Conservation (phyloP, 2,329 filamentous ascomycete genomes). For the Pseudocercospora ulei region DNA sequence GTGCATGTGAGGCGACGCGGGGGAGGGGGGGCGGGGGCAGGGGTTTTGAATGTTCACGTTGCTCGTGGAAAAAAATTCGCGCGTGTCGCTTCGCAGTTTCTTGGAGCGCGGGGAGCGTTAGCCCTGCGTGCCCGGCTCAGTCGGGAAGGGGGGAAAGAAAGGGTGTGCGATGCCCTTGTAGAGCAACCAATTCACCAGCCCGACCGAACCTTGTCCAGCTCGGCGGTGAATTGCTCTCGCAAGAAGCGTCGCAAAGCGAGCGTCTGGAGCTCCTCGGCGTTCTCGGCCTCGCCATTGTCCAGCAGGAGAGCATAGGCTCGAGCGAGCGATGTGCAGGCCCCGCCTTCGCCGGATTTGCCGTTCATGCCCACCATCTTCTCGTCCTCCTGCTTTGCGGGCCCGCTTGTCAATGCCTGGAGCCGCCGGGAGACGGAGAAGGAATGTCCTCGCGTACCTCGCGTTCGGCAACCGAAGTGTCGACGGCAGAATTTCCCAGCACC, state of each 20-base stretch:
- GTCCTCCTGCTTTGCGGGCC: slow-evolving; percentile 8
- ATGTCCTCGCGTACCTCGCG: slow-evolving; percentile 8
- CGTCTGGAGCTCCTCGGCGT: slow-evolving; percentile 14
- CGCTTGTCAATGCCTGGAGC: neutral
- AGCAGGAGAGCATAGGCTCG: slow-evolving; percentile 14
- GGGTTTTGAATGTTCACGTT: too few species aligned
- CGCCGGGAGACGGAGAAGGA: neutral
- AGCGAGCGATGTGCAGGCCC: slow-evolving; percentile 13
- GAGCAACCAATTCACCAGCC: too few species aligned
- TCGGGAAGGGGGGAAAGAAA: too few species aligned
- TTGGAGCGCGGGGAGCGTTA: too few species aligned
- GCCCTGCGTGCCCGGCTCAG: too few species aligned
- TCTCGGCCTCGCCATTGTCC: slow-evolving; percentile 12
- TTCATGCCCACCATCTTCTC: slow-evolving; percentile 16
- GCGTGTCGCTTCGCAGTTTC: too few species aligned
- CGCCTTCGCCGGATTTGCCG: slow-evolving; percentile 13
- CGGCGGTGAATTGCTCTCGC: slow-evolving; percentile 8
- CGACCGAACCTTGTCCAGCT: slow-evolving; percentile 11
- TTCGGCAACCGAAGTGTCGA: slow-evolving; percentile 8
- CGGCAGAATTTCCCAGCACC: slow-evolving; percentile 10
- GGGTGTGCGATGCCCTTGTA: too few species aligned
- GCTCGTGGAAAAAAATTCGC: too few species aligned
- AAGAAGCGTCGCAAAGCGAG: slow-evolving; percentile 12
- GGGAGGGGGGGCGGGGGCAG: too few species aligned
- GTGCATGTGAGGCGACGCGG: too few species aligned